These are phyloP conservation scores for Crataegus laevigata DNA, from an alignment of 306 rosid species.

Conservation along the genomic window DNA sequence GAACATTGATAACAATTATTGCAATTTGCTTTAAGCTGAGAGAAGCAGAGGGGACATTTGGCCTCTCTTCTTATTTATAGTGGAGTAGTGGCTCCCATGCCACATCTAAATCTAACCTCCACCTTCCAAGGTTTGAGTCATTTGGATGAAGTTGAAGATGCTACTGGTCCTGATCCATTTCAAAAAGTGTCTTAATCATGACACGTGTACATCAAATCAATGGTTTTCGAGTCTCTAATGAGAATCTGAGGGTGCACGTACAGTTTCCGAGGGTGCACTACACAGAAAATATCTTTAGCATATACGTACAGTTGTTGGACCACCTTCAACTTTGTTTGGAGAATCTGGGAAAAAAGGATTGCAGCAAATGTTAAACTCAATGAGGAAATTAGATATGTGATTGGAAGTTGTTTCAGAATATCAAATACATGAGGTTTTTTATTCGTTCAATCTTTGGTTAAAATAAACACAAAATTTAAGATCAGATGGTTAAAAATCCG, in stretches of 20 bases:
- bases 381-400: background rate
- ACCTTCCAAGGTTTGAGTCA: background rate
- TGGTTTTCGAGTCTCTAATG: background rate
- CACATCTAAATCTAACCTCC: background rate
- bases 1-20: no score
- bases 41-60: background rate
- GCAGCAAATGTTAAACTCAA: background rate
- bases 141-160: background rate
- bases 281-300: background rate
- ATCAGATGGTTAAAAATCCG: no score
- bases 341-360: background rate
- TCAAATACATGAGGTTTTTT: no score
- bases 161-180: background rate
- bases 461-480: no score
- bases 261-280: background rate
- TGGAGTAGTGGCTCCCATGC: conserved; percentile 2
- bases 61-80: background rate
- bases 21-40: background rate
- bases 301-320: background rate
- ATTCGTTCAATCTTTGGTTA: no score
- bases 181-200: background rate
- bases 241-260: background rate
- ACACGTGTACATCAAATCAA: background rate
- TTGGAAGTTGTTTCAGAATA: background rate
- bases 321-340: background rate